Evolutionary conservation across 2,329 filamentous ascomycete species (phyloP), one percentile per base, ranked within the genome.

Genomic region (Trematosphaeria pertusa): DNA sequence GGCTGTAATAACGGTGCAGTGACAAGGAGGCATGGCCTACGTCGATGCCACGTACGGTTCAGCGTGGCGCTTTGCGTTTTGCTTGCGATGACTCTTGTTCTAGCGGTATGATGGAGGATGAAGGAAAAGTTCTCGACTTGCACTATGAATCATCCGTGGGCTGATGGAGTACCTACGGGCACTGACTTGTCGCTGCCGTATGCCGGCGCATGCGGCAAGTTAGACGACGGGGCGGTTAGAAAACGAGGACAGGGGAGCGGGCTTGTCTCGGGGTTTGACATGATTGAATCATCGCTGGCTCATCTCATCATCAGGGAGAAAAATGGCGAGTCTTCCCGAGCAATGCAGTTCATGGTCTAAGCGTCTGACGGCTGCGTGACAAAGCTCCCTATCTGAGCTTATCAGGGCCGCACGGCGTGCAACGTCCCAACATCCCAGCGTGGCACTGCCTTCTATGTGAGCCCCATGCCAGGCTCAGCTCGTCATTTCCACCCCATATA

Each of bases 251-350:
- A 37, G n/a, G n/a, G 14, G 14, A 7, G 14, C 20, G 35, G 35
- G 19, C 2, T 20, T 26, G 28, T 12, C 36, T 46, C 36, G 36
- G 28, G 43, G 4, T 10, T 24, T n/a, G n/a, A n/a, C n/a, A 15
- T 30, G 14, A 22, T 14, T 30, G 19, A 15, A 22, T 50, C 36
- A 26, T 17, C 26, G 10, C 18, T 17, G 10, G 31, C 47, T 50
- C 47, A 48, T 48, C 33, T 28, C 45, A 38, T 38, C 39, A 48
- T 48, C 30, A 40, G 32, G 30, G 14, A 40, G 24, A n/a, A n/a
- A 18, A 24, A 32, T 32, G 30, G 18, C 34, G 18, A 36, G 14
- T 21, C 11, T 21, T 7, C 34, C 34, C 34, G 34, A 19, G 21
- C 19, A 22, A 22, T 37, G 36, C 30, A 37, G 37, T n/a, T n/a